A percentile compares a stretch with the other conserved stretches of the same genome.
Conservation (phyloP, 2,329 filamentous ascomycete genomes). For the Fusarium pseudonygamai region DNA sequence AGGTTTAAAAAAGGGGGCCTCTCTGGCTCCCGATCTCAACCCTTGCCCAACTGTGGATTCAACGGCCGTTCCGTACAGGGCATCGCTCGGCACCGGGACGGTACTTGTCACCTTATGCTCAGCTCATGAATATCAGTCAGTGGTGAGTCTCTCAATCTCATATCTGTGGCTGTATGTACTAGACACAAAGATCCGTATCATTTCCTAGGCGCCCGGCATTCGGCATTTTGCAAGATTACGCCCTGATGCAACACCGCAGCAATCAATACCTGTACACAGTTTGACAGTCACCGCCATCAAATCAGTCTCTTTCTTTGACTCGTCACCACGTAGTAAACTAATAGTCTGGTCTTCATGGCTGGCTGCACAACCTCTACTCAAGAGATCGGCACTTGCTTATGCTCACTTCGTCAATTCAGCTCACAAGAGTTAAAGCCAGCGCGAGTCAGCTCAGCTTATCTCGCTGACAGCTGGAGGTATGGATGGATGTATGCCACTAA, state of each 20-base stretch:
- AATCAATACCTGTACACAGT: background rate
- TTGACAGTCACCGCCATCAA: constrained; percentile 14
- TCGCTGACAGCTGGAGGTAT: constrained; percentile 9
- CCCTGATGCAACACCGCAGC: background rate
- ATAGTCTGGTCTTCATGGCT: constrained; percentile 4
- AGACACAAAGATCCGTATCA: background rate
- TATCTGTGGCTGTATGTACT: constrained; percentile 11
- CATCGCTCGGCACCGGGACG: constrained; percentile 38
- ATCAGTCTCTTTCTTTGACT: background rate
- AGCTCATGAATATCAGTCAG: constrained; percentile 19
- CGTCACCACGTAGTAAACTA: background rate
- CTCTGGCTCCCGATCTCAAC: constrained; percentile 12
- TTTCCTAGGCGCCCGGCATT: constrained; percentile 21
- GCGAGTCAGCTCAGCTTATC: constrained; percentile 44
- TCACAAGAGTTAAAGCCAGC: constrained; percentile 25
- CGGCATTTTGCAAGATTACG: constrained; percentile 18
- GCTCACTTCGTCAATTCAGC: constrained; percentile 10
- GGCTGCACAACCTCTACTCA: background rate
- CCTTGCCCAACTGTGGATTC: constrained; percentile 12
- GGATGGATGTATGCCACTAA: background rate
- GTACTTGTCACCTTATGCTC: constrained; percentile 42
- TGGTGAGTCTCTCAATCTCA: background rate
- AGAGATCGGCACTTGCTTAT: constrained; percentile 1
- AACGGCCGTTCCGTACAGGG: constrained; percentile 38
- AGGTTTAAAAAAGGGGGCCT: constrained; percentile 13